Percentiles rank a stretch among this genome's conserved stretches.
Conservation (phyloP, 257 asterid species). For the Cynanchum wilfordii region DNA sequence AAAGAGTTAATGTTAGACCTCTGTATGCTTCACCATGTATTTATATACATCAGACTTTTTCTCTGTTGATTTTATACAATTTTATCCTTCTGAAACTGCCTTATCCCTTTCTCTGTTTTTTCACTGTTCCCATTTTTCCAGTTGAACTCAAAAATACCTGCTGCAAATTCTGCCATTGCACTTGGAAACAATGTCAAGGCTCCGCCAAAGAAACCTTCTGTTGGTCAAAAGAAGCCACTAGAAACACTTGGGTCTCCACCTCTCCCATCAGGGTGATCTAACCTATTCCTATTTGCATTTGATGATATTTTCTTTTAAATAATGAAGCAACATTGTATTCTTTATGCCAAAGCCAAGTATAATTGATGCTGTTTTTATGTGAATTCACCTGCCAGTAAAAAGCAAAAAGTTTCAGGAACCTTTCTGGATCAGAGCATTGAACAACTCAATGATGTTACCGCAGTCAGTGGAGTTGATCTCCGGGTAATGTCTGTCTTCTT, state of each 20-base stretch:
- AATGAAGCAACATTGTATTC: conserved; percentile 6
- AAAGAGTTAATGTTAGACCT: background rate
- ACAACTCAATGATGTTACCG: conserved; percentile 97
- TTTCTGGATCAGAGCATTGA: conserved; percentile 91
- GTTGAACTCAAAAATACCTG: conserved; percentile 52
- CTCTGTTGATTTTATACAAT: background rate
- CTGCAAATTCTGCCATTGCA: conserved; percentile 43
- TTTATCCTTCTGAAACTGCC: background rate
- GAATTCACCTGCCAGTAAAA: conserved; percentile 48
- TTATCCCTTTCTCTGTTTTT: conserved; percentile 8
- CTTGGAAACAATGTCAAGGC: conserved; percentile 51
- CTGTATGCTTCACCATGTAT: background rate
- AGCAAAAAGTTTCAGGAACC: conserved; percentile 83
- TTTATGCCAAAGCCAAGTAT: background rate
- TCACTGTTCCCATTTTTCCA: conserved; percentile 24
- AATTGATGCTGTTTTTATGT: conserved; percentile 6
- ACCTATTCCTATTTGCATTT: background rate
- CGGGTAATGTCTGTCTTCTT: conserved; percentile 47
- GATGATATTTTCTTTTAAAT: conserved; percentile 1
- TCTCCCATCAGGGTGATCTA: conserved; percentile 72
- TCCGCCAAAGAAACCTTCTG: conserved; percentile 50
- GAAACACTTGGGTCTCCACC: conserved; percentile 76
- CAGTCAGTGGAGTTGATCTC: conserved; percentile 93
- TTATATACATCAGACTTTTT: background rate
- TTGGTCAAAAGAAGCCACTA: conserved; percentile 82